phyloP scores from a whole-genome alignment of 768 basidiomycete species.

The Lentinus tigrinus region DNA sequence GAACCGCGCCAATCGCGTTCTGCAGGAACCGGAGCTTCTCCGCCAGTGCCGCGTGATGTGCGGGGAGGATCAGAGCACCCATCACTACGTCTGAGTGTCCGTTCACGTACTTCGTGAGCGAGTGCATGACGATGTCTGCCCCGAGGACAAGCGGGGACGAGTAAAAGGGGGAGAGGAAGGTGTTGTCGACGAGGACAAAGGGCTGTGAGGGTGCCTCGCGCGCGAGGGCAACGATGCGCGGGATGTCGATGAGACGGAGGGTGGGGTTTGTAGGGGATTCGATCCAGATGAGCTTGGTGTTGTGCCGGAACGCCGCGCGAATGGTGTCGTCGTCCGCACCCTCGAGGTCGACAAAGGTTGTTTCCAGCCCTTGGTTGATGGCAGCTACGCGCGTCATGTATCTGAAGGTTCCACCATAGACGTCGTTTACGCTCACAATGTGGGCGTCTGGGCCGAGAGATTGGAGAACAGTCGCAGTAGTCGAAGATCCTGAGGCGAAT shows the following conservation, averaged over 20 bases:
- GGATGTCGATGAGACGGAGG: conserved; percentile 81
- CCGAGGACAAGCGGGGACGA: conserved; percentile 80
- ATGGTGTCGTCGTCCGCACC: conserved; percentile 62
- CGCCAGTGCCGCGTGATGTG: conserved; percentile 45
- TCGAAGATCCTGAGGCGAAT: conserved; percentile 83
- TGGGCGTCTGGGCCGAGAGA: conserved; percentile 74
- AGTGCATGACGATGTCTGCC: conserved; percentile 85
- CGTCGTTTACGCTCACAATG: conserved; percentile 85
- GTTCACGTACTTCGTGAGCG: conserved; percentile 87
- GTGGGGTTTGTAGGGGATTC: conserved; percentile 96
- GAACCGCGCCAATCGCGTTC: conserved; percentile 83
- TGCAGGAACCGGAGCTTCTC: conserved; percentile 81
- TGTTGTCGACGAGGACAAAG: conserved; percentile 89
- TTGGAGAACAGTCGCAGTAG: conserved; percentile 81
- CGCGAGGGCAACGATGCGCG: conserved; percentile 64
- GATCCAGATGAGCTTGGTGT: conserved; percentile 95
- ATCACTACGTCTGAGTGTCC: conserved; percentile 94
- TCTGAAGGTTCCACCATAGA: conserved; percentile 91
- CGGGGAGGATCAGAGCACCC: conserved; percentile 76
- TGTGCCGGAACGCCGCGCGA: conserved; percentile 59
- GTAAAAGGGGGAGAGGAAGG: conserved; percentile 92
- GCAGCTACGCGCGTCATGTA: conserved; percentile 71
- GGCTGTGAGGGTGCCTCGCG: conserved; percentile 63
- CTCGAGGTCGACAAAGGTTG: conserved; percentile 83
- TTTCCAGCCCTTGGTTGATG: conserved; percentile 63